Base-by-base conservation (phyloP, 2,329 filamentous ascomycete genomes). In the Ceratocystis variospora region DNA sequence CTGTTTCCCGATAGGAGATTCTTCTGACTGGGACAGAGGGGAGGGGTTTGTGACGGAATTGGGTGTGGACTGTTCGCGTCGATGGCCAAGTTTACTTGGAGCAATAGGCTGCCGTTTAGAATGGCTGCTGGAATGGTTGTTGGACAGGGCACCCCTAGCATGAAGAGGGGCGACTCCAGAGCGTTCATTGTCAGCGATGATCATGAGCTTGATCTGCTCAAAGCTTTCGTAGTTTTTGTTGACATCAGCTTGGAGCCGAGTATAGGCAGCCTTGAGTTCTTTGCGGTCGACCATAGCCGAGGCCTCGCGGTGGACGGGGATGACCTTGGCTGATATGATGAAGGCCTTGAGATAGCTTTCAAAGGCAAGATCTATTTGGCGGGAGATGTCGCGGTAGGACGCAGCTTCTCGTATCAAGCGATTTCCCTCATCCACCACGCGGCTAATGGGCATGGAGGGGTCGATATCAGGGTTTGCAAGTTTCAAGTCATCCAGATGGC, bases 291-390 rank as follows among this genome's bases (percentile, higher is more conserved):
- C 82, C 67, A 91, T 77, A 63, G 81, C 79, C 33, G 84, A 82
- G 74, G 85, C 95, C 15, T 93, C 89, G 66, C 82, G 84, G 73
- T 96, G 90, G 45, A 80, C 80, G 1, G 89, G 88, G 31, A 97
- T 86, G 53, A 86, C 78, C 66, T 93, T 86, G 63, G 91, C 81
- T 15, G 88, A 83, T 66, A 96, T 87, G 67, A 91, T 86, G 68
- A 83, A 91, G 10, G 92, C 89, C 69, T 87, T 84, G 67, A 97
- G 81, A 72, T 93, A 97, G 68, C 96, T 89, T 70, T 88, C 83
- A 66, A 96, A 87, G 2, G 92, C 92, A 46, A 85, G 75, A 72
- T 94, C 90, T 3, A 86, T 83, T 45, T 85, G 80, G 31, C 83
- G 78, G 25, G 57, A 53, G 75, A 88, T 87, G 68, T 83, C 82